Base-by-base conservation (phyloP, 2,329 filamentous ascomycete species). In the Xylaria sp. region DNA sequence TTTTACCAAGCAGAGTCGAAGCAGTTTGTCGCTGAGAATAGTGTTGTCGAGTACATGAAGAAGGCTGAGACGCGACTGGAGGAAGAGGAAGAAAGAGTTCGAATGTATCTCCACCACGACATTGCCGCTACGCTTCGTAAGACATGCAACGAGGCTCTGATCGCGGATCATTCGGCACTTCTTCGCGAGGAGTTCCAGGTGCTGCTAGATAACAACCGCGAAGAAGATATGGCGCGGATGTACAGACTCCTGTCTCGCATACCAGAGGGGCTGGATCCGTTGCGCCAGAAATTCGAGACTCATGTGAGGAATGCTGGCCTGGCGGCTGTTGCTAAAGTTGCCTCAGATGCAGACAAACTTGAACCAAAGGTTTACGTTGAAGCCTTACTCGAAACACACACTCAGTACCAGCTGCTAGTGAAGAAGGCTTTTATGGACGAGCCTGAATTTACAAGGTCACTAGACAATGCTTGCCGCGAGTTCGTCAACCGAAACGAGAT, bases 11-110 rank as follows among this genome's bases (percentile, higher is more conserved):
- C 89, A 51, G 95, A 99, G 74, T 97, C 94, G 18, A 91, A 91
- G 69, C 89, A 92, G 64, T 99, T 99, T 72, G 86, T 99, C 39
- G 90, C 92, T 9, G 93, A 97, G 74, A 99, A 99, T 73, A 96
- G 90, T 64, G 92, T 99, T 3, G 92, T 99, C 39, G 94, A 99
- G 72, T 99, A 97, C 77, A 97, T 99, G 94, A 97, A 97, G 81
- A 99, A 99, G 83, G 95, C 94, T 0, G 93, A 97, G 76, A 77
- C 85, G 48, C 87, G 94, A 37, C 77, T 99, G 62, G 85, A 91
- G 6, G 94, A 99, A 75, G 94, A 99, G 75, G 94, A 96, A 76
- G 91, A 93, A 71, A 90, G 94, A 30, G 94, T 99, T 8, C 86
- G 86, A 65, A 85, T 97, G 71, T 99, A 96, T 71, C 81, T 99